Percentiles rank a stretch among this genome's conserved stretches.
Conservation (phyloP, 768 basidiomycete species). For the Imleria badia region DNA sequence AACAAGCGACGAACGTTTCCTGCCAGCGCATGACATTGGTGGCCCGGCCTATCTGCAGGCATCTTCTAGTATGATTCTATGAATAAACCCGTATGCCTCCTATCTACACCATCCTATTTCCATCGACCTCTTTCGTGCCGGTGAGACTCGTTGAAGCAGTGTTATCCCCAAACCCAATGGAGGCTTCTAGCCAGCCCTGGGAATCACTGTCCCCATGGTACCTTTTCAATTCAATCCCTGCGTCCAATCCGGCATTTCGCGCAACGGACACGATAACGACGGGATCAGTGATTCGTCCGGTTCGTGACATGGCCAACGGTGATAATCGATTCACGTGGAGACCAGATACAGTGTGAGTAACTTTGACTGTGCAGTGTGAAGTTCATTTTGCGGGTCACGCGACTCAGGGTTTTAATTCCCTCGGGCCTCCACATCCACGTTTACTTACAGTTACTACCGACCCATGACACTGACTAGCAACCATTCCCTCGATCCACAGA, state of each 20-base stretch:
- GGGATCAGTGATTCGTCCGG: slow-evolving; percentile 1
- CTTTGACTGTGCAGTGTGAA: not conserved
- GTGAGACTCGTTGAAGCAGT: too few species aligned
- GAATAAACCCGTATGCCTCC: not conserved
- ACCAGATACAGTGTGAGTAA: not conserved
- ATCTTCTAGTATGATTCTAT: too few species aligned
- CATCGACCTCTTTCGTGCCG: too few species aligned
- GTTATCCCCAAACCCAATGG: not conserved
- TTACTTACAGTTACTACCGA: not conserved
- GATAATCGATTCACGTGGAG: not conserved
- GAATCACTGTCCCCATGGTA: not conserved
- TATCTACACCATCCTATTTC: not conserved
- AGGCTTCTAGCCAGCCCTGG: too few species aligned
- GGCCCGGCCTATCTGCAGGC: too few species aligned
- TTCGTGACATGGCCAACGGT: not conserved
- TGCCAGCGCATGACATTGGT: not conserved
- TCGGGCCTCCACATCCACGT: not conserved
- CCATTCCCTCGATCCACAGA: not conserved
- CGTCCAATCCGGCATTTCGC: not conserved
- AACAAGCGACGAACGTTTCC: not conserved
- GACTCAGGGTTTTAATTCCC: not conserved
- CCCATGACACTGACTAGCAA: not conserved
- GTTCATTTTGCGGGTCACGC: slow-evolving; percentile 1
- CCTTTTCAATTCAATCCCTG: not conserved
- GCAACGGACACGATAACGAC: not conserved